Percentiles rank a stretch among this genome's conserved stretches.
Conservation (phyloP, 2,329 filamentous ascomycete species). For the Colletotrichum sublineola region DNA sequence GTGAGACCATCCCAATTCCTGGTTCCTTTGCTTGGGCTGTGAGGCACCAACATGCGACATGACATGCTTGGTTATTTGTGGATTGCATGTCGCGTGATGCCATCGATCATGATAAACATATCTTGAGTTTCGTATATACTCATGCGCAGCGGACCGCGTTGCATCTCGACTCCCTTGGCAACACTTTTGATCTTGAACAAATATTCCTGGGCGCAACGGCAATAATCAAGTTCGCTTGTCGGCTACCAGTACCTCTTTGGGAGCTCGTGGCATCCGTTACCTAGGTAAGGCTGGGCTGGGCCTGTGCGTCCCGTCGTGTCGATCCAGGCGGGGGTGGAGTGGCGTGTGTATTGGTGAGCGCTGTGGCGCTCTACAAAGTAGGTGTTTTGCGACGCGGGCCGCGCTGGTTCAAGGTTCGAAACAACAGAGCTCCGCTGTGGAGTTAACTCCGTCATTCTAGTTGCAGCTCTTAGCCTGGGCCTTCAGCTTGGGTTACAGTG, state of each 20-base stretch:
- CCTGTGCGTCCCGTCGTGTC: slow-evolving; percentile 16
- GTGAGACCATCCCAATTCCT: background rate
- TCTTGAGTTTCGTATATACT: background rate
- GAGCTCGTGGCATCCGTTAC: background rate
- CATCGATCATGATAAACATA: too few relatives aligned
- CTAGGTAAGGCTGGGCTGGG: background rate
- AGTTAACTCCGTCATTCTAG: slow-evolving; percentile 25
- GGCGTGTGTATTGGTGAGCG: too few relatives aligned
- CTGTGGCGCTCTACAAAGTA: too few relatives aligned
- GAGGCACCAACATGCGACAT: background rate
- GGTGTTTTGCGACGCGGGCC: background rate
- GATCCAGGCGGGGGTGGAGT: slow-evolving; percentile 6
- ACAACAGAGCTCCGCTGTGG: slow-evolving; percentile 29
- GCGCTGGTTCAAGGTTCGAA: slow-evolving; percentile 5
- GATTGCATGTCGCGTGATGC: background rate
- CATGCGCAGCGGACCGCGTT: background rate
- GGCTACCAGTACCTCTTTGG: background rate
- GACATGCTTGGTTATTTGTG: background rate
- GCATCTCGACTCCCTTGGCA: background rate
- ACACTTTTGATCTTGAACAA: background rate
- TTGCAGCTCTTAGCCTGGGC: slow-evolving; percentile 12
- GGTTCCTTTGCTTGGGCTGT: background rate
- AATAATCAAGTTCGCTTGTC: background rate
- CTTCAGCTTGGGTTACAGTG: slow-evolving; percentile 1
- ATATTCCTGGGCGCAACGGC: background rate